Evolutionary conservation across 2,329 filamentous ascomycete genomes (phyloP).

Genomic region (Pyrenochaeta sp.): DNA sequence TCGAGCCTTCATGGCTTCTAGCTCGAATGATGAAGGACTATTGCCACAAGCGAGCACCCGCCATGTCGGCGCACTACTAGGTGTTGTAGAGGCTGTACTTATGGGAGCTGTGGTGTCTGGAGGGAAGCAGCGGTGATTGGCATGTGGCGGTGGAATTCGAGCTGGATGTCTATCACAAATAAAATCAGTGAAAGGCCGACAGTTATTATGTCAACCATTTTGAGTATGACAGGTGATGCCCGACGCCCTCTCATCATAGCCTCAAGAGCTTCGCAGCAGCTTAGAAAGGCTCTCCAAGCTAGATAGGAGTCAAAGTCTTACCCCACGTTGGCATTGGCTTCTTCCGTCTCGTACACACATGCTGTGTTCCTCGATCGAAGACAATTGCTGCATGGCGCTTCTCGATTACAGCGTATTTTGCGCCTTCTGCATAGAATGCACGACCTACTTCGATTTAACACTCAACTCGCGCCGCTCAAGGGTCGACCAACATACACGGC

Average conservation of each 20-base stretch:
- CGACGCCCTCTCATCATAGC: no score
- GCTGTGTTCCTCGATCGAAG: slow-evolving; percentile 62
- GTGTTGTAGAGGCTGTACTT: background rate
- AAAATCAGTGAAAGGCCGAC: background rate
- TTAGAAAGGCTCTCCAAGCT: background rate
- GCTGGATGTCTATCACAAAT: background rate
- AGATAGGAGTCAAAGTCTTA: background rate
- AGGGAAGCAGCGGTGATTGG: background rate
- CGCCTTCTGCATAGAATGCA: slow-evolving; percentile 67
- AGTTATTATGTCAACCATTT: background rate
- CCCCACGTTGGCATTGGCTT: slow-evolving; percentile 1
- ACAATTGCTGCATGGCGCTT: slow-evolving; percentile 67
- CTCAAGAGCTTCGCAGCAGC: background rate
- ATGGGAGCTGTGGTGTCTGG: background rate
- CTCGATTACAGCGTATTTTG: slow-evolving; percentile 70
- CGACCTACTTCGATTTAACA: slow-evolving; percentile 50
- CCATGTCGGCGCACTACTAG: background rate
- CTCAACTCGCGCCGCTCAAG: background rate
- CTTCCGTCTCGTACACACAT: slow-evolving; percentile 60
- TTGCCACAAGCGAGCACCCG: slow-evolving; percentile 14
- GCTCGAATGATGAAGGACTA: slow-evolving; percentile 36
- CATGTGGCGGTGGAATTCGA: background rate
- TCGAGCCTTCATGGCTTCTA: slow-evolving; percentile 51
- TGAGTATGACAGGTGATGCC: background rate
- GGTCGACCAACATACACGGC: slow-evolving; percentile 50